phyloP scores from a whole-genome alignment of 441 rosid species.

The Erysimum cheiri region DNA sequence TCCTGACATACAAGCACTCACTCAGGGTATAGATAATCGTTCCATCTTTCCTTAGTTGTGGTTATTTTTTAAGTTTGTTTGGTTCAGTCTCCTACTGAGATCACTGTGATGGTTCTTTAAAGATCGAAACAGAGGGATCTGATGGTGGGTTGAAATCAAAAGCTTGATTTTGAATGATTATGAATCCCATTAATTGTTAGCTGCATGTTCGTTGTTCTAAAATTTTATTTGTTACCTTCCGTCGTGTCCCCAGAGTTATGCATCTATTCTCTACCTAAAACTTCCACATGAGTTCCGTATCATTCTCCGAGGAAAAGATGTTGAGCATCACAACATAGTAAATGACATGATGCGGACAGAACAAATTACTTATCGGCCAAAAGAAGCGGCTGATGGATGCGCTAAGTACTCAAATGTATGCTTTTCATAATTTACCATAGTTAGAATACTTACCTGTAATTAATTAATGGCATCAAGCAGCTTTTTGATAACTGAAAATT shows the following conservation, averaged over 20 bases:
- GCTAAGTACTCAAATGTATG: slow-evolving; percentile 56
- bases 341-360: slow-evolving; percentile 91
- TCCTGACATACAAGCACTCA: slow-evolving; percentile 75
- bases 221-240: neutral
- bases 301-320: slow-evolving; percentile 89
- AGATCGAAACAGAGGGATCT: neutral
- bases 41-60: neutral
- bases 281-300: slow-evolving; percentile 79
- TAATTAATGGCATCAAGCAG: neutral
- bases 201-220: neutral
- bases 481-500: slow-evolving; percentile 10
- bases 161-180: slow-evolving; percentile 23
- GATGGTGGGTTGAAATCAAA: neutral
- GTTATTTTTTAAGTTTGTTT: slow-evolving; percentile 12
- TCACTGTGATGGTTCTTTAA: slow-evolving; percentile 17
- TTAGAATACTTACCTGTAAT: slow-evolving; percentile 13
- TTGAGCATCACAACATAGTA: slow-evolving; percentile 90
- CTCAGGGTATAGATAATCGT: slow-evolving; percentile 56
- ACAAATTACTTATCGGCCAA: slow-evolving; percentile 73
- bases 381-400: slow-evolving; percentile 56
- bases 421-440: slow-evolving; percentile 5
- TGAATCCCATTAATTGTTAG: slow-evolving; percentile 1
- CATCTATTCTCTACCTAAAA: slow-evolving; percentile 86
- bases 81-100: neutral
- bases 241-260: slow-evolving; percentile 67